Base-by-base conservation (phyloP, 495 filamentous ascomycete genomes). In the Podospora pseudoanserina region DNA sequence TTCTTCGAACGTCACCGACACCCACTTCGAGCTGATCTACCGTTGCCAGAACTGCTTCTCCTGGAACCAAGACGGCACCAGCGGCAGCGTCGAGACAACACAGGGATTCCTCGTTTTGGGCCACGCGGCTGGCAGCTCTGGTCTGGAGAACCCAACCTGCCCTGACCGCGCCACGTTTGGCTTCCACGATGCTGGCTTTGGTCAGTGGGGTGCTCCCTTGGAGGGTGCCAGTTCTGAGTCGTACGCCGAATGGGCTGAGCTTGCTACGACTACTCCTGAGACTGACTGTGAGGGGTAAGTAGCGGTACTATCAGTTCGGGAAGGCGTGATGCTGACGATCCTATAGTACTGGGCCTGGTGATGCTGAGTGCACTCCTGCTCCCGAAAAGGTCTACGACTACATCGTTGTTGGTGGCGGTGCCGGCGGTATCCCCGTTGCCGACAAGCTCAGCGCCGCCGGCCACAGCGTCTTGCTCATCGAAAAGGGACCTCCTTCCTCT, bases 321-420 rank as follows among this genome's bases (percentile, higher is more conserved):
- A n/a, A 58, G 15, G 19, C 4, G n/a, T 34, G 5, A 3, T 32
- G 19, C 64, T 70, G 16, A 70, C 60, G 55, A 66, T 30, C 63
- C 65, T 16, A 2, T 27, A 64, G 69, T 62, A 26, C 67, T 64
- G 65, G 58, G 15, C 54, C 57, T 26, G 63, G 63, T 6, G 30
- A 16, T 0, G 63, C 53, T 2, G 26, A 65, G 11, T 79, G 77
- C 62, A 76, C 75, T 4, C 75, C 85, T 5, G 81, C 79, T 23
- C 86, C 80, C 54, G 80, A 75, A 19, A 75, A 73, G 61, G 83
- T 81, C 1, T 90, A 85, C 68, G 89, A 92, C 73, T 92, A 91
- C 79, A 85, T 90, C 63, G 80, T 90, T 18, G 82, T 89, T 66
- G 89, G 88, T 39, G 86, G 75, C 53, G 89, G 89, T 63, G 86